Base-by-base conservation (phyloP, 1,284 basidiomycete genomes). In the Exsudoporus floridanus region DNA sequence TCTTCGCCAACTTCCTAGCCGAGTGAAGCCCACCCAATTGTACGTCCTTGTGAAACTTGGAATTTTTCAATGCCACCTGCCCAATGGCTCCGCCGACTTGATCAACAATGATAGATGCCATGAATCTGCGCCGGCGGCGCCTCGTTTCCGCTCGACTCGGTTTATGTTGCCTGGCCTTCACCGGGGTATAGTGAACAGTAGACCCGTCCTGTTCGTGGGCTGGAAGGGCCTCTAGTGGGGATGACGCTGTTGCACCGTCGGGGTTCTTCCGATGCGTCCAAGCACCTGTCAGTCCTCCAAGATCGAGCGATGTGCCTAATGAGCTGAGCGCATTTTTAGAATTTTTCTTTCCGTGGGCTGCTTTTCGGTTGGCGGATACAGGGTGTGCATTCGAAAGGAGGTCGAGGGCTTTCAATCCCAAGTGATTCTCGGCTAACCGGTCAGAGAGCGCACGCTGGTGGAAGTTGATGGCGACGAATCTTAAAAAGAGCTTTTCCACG, bases 391-490 rank as follows among this genome's bases (percentile, higher is more conserved):
- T 84, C 3, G 86, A 87, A 21, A 90, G 76, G 21, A 77, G 74
- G 64, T 90, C 87, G 18, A 90, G 75, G 1, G 84, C 86, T 60
- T 79, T 82, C 28, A 90, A 73, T 14, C 83, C 88, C 33, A 86
- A 70, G 27, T 78, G 77, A 60, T 90, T 90, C 65, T 89, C 87
- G 5, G 75, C 73, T 19, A 90, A 70, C 43, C 87, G 82, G 49
- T 90, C 88, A 19, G 86, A 82, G 27, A 90, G 77, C 7, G 88
- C 87, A 57, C 80, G 85, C 58, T 82, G 75, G 65, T 90, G 88
- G 64, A 90, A 90, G 60, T 81, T 84, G 70, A 89, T 89, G n/a
- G 87, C 86, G 39, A 89, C 80, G 57, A 85, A 84, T 59, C 82
- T 84, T 28, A 90, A 69, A 65, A 86, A 83, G 37, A 87, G 66